Evolutionary conservation across 2,329 filamentous ascomycete species (phyloP).

Genomic region (Fusarium longipes): DNA sequence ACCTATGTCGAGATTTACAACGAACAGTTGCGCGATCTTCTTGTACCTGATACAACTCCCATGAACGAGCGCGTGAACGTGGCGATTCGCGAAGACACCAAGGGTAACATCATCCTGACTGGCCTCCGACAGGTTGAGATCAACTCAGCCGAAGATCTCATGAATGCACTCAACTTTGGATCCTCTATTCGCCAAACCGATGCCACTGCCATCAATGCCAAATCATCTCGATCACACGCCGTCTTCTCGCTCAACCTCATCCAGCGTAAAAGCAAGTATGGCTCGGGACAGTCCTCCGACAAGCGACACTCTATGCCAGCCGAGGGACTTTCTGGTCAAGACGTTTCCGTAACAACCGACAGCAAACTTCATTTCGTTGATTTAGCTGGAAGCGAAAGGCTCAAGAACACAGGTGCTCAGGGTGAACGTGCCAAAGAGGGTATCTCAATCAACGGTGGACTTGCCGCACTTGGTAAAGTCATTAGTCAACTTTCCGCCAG

Average conservation of each 20-base stretch:
- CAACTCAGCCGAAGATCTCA: constrained; percentile 89
- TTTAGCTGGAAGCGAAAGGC: constrained; percentile 92
- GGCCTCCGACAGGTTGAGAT: constrained; percentile 89
- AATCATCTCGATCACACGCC: constrained; percentile 96
- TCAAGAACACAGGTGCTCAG: constrained; percentile 97
- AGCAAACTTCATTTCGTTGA: constrained; percentile 99
- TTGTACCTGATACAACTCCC: constrained; percentile 80
- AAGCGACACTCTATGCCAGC: constrained; percentile 89
- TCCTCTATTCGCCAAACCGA: constrained; percentile 96
- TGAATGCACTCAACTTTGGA: constrained; percentile 89
- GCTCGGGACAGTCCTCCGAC: constrained; percentile 68
- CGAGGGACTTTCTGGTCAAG: constrained; percentile 76
- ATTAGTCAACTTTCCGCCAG: constrained; percentile 97
- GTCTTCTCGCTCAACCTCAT: constrained; percentile 96
- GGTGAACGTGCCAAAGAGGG: constrained; percentile 95
- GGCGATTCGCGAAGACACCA: constrained; percentile 93
- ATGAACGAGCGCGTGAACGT: constrained; percentile 78
- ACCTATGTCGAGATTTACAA: constrained; percentile 99
- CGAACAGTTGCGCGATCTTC: constrained; percentile 90
- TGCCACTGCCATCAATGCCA: constrained; percentile 95
- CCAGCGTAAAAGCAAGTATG: constrained; percentile 76
- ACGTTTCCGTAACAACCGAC: constrained; percentile 83
- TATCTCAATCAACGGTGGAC: constrained; percentile 96
- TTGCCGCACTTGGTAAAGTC: constrained; percentile 95
- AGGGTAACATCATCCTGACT: constrained; percentile 93